Evolutionary conservation across 1,139 yeast genomes (phyloP).

Genomic region (Candida sp.): DNA sequence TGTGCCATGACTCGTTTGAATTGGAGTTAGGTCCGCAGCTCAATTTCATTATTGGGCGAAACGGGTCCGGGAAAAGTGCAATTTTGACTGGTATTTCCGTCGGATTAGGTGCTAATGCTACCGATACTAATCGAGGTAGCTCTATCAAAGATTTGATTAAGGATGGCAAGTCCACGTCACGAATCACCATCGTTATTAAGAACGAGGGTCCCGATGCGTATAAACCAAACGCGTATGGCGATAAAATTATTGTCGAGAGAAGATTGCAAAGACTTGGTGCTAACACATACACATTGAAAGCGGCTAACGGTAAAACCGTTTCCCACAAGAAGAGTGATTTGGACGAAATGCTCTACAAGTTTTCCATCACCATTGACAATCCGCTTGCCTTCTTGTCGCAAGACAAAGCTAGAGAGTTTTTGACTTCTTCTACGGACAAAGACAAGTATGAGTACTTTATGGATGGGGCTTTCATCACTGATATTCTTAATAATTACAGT

Average conservation of each 20-base stretch:
- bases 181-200: conserved; percentile 59
- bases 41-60: conserved; percentile 91
- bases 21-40: conserved; percentile 81
- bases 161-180: conserved; percentile 74
- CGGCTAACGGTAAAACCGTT: conserved; percentile 53
- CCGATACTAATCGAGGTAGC: conserved; percentile 87
- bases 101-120: conserved; percentile 94
- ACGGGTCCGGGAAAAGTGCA: conserved; percentile 97
- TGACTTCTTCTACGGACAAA: conserved; percentile 73
- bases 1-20: conserved; percentile 85
- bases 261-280: conserved; percentile 58
- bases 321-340: conserved; percentile 68
- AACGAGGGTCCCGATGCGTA: conserved; percentile 73
- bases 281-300: conserved; percentile 55
- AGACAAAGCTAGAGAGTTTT: conserved; percentile 90
- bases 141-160: conserved; percentile 72
- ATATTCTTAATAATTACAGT: conserved; percentile 56
- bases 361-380: conserved; percentile 83
- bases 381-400: conserved; percentile 95
- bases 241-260: conserved; percentile 71
- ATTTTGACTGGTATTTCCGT: conserved; percentile 89
- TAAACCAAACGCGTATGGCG: conserved; percentile 68
- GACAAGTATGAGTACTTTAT: conserved; percentile 77
- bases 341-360: conserved; percentile 69
- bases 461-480: conserved; percentile 77